Conservation (phyloP, 2,329 filamentous ascomycete genomes). For the Grosmannia serpens region DNA sequence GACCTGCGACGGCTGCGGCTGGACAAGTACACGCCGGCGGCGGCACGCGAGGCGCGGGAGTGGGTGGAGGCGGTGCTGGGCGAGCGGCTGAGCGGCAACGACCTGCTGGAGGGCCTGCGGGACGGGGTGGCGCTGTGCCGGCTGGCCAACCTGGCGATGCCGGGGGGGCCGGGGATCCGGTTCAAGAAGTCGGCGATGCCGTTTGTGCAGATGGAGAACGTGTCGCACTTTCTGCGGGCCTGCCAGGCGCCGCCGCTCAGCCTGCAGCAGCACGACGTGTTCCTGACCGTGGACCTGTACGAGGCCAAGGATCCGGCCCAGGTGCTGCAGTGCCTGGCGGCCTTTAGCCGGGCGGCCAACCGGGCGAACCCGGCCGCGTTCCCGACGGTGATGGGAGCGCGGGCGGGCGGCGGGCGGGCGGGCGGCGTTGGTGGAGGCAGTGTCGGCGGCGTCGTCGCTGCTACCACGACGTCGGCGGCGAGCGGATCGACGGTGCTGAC, state of each 20-base stretch:
- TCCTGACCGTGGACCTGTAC: conserved; percentile 92
- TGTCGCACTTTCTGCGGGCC: conserved; percentile 85
- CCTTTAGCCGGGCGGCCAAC: conserved; percentile 83
- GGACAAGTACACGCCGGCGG: conserved; percentile 83
- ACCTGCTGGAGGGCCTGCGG: conserved; percentile 76
- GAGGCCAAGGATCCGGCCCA: conserved; percentile 94
- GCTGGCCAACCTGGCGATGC: conserved; percentile 69
- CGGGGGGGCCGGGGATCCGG: conserved; percentile 61
- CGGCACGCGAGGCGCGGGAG: conserved; percentile 68
- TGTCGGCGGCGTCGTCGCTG: conserved; percentile 10
- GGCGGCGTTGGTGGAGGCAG: conserved; percentile 49
- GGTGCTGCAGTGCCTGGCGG: conserved; percentile 81
- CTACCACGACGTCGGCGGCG: too few relatives aligned
- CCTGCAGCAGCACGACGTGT: conserved; percentile 86
- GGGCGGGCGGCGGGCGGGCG: conserved; percentile 46
- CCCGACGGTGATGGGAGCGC: conserved; percentile 64
- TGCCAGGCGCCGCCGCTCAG: conserved; percentile 77
- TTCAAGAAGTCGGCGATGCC: conserved; percentile 93
- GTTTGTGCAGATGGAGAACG: conserved; percentile 99
- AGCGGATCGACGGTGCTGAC: background rate
- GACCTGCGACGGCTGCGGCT: conserved; percentile 90
- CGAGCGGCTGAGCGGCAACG: conserved; percentile 57
- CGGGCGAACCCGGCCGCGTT: conserved; percentile 62
- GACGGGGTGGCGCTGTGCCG: conserved; percentile 91
- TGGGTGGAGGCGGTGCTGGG: conserved; percentile 82